Evolutionary conservation across 2,329 filamentous ascomycete species (phyloP).

Genomic region (Nigrospora sphaerica): DNA sequence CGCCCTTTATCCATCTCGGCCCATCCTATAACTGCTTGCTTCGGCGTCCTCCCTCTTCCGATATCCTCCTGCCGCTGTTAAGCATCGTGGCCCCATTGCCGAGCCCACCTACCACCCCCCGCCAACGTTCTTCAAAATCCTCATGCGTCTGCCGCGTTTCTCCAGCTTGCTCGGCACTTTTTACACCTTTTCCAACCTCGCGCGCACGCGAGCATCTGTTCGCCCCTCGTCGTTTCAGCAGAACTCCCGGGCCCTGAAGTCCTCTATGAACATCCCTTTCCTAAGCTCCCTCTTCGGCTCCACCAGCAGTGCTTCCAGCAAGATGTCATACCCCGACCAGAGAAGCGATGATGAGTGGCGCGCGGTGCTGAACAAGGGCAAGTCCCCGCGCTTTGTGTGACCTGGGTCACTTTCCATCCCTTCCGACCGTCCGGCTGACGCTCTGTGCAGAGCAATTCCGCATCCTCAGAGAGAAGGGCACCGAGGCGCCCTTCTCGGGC

Average conservation of each 20-base stretch:
- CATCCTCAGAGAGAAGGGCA: slow-evolving; percentile 85
- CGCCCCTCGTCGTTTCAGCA: slow-evolving; percentile 11
- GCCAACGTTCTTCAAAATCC: slow-evolving; percentile 5
- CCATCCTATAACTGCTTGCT: too few species aligned
- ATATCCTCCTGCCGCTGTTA: too few species aligned
- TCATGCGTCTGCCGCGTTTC: slow-evolving; percentile 45
- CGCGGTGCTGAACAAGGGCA: slow-evolving; percentile 63
- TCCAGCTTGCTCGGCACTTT: slow-evolving; percentile 37
- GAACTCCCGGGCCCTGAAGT: slow-evolving; percentile 27
- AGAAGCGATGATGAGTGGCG: slow-evolving; percentile 83
- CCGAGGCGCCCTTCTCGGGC: slow-evolving; percentile 73
- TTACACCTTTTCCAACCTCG: slow-evolving; percentile 39
- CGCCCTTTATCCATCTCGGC: too few species aligned
- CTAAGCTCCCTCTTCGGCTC: slow-evolving; percentile 68
- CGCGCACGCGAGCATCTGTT: slow-evolving; percentile 25
- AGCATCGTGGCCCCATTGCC: too few species aligned
- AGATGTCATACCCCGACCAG: slow-evolving; percentile 73
- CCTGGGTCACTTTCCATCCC: background rate
- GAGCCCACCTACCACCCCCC: too few species aligned
- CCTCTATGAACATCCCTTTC: slow-evolving; percentile 76
- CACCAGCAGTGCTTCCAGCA: slow-evolving; percentile 44
- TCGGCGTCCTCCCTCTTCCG: too few species aligned
- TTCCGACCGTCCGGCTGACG: background rate
- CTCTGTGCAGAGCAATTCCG: slow-evolving; percentile 79
- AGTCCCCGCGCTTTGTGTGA: slow-evolving; percentile 7